Base-by-base conservation (phyloP, 1,284 basidiomycete species). In the Gomphus bonarii region DNA sequence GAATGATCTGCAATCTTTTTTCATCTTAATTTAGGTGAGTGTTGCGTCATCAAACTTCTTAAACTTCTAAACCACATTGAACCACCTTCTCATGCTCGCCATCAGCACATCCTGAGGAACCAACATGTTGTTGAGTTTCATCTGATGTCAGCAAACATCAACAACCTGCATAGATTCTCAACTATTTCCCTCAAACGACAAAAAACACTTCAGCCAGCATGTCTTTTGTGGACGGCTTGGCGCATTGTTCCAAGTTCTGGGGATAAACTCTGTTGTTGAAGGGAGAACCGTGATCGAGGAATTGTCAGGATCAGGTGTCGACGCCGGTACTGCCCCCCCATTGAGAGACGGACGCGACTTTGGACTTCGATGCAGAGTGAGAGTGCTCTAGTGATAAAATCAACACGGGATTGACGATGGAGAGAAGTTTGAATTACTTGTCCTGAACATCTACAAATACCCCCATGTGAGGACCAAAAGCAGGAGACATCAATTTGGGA, bases 371-470 rank as follows among this genome's bases (percentile, higher is more conserved):
- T 93, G 88, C 20, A 82, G 79, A 4, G 83, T 80, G 30, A 73
- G 9, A 93, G 73, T 6, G 83, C 80, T 66, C 90, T 92, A 62
- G 38, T 44, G 7, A 49, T 48, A 43, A 51, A 8, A 22, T 56
- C 33, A 35, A 35, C 8, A 35, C 11, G 31, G 30, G 43, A 11
- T 12, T 25, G 16, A 31, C 25, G 44, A 18, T 35, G 40, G 38
- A 57, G 40, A 36, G 40, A 8, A 14, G 30, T 33, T 52, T 56
- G 51, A 65, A 78, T 46, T 61, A 89, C 92, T 86, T 90, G 75
- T 98, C 93, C 70, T 99, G 97, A 12, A 95, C 94, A 61, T 97
- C 92, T 54, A 98, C 88, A 66, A 95, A 99, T 44, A 99, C 81
- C 40, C 82, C 79, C 74, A 98, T 91, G 68, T 97, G 90, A 0